Base-by-base conservation (phyloP, 2,329 filamentous ascomycete species). In the Alternaria angustiovoidea region DNA sequence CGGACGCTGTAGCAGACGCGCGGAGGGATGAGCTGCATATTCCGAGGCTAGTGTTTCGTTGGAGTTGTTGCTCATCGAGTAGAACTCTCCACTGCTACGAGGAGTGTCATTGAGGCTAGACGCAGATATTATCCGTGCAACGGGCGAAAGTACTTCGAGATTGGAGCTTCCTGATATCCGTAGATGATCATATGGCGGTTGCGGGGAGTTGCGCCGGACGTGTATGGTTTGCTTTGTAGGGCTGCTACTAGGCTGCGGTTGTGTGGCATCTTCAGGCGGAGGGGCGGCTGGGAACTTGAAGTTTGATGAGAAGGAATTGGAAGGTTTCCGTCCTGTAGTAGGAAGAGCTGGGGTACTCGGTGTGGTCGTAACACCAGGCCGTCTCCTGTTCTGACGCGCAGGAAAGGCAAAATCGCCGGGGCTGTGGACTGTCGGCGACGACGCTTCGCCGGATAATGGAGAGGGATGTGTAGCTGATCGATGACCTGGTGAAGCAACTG, bases 1-100 rank as follows among this genome's bases (percentile, higher is more conserved):
- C 5, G 68, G 58, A 41, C 66, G 65, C 28, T 70, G 67, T 18
- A 88, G 82, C 14, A 91, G 75, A 43, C 83, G 80, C 43, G 79
- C 83, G 69, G 73, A 80, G 18, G 81, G 75, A 48, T 82, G 80
- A 7, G 79, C 80, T 22, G 85, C 86, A 73, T 96, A 96, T 78
- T 98, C 95, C 0, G 95, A 99, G 11, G 90, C 90, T 48, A 98
- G 77, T 3, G 95, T 99, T 77, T 99, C 95, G 16, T 91, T 92
- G 7, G 95, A 98, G 73, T 97, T 91, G 75, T 98, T 97, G 81
- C 94, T 97, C 76, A 94, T 81, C 1, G 94, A 94, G 78, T 97
- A 98, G 71, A 98, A 96, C 73, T 99, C 95, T 54, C 91, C 91
- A 75, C 95, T 99, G 65, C 92, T 97, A 69, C 95, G 86, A 24